Percentiles rank a stretch among this genome's conserved stretches.
phyloP scores from a whole-genome alignment of 2,329 filamentous ascomycete species.

The Fusarium setosum region DNA sequence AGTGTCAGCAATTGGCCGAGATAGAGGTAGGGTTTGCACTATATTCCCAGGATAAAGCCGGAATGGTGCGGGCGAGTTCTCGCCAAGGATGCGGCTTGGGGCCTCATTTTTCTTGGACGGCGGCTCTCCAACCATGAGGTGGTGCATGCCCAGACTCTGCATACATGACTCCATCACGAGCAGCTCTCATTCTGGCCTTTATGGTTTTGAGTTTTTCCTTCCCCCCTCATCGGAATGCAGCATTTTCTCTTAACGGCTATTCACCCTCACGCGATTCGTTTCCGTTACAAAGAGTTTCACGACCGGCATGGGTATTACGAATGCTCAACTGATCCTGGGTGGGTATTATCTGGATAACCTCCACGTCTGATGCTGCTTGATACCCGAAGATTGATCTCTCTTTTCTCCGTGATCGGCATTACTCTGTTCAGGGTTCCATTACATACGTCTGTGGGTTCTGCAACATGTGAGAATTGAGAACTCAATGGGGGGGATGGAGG shows the following conservation, averaged over 20 bases:
- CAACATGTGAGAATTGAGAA: conserved; percentile 3
- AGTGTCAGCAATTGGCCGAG: background rate
- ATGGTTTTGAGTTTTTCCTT: background rate
- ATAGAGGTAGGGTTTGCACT: background rate
- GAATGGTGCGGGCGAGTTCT: background rate
- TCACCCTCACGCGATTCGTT: background rate
- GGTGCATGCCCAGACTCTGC: background rate
- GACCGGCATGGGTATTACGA: background rate
- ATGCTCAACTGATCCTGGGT: background rate
- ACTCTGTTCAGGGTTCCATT: background rate
- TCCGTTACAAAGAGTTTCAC: background rate
- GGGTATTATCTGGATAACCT: background rate
- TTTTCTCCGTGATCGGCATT: conserved; percentile 1
- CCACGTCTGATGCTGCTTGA: background rate
- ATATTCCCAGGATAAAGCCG: conserved; percentile 9
- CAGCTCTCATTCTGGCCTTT: background rate
- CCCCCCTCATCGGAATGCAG: too few relatives aligned
- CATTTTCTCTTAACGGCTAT: too few relatives aligned
- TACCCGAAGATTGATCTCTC: background rate
- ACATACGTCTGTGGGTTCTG: conserved; percentile 10
- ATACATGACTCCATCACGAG: conserved; percentile 4
- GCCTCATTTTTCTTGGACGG: background rate
- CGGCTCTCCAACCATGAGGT: background rate
- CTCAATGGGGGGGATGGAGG: conserved; percentile 9
- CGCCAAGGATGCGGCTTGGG: conserved; percentile 10